Evolutionary conservation across 306 rosid genomes (phyloP), one percentile per base, ranked within the genome.

Genomic region (Potentilla sterilis): DNA sequence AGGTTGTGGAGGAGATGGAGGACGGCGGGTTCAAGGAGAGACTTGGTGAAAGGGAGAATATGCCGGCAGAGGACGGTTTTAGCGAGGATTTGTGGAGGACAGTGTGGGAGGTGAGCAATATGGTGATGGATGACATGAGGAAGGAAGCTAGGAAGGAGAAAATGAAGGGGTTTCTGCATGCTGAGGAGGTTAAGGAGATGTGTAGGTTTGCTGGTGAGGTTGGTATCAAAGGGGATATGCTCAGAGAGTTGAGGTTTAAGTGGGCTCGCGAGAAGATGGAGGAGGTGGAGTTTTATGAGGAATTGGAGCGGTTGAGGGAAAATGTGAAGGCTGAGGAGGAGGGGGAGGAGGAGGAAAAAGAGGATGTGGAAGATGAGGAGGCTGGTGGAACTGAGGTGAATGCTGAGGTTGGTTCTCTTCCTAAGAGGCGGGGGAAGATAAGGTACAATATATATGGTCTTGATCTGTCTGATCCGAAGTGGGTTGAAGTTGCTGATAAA

Each of bases 211-310:
- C 98, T 4, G 92, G 95, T 0, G 97, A 95, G 66, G 84, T 95
- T 49, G 97, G 97, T 0, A 86, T 95, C 52, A 87, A 93, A 1
- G 99, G 98, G 35, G 89, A 85, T 80, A 74, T 95, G 96, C 83
- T 92, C 6, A 81, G 97, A 68, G 98, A 95, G 84, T 81, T 95
- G 62, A 87, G 97, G 78, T 92, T 89, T 85, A 95, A 92, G 81
- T 95, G 97, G 97, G 98, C 98, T 0, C 85, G 90, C 0, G 97
- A 95, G 76, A 87, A 89, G 81, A 89, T 92, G 97, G 97, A 92
- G 83, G 96, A 95, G 37, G 79, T 81, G 19, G 97, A 95, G 19
- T 92, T 92, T 76, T 87, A 87, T 32, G 88, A 85, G 77, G 63
- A 83, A 76, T 84, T 95, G 84, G 92, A 90, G 83, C 75, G 70